Base-by-base conservation (phyloP, 2,329 filamentous ascomycete species). In the Ambrosiella beaveri region DNA sequence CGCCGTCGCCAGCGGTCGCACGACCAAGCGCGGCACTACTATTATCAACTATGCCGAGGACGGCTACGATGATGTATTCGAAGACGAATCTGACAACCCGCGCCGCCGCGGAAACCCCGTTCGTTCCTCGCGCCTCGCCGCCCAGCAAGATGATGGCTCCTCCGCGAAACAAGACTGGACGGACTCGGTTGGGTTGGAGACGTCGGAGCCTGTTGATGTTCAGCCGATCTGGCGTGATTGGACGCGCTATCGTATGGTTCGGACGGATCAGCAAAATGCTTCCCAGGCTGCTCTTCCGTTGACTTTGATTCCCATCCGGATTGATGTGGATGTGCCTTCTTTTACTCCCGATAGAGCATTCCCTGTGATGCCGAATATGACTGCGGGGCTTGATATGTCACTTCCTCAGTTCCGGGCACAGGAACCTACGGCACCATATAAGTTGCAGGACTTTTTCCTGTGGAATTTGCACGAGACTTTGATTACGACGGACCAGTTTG, bases 31-130 rank as follows among this genome's bases (percentile, higher is more conserved):
- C 70, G 93, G 93, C 59, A 97, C 93, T 1, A 93, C 88, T 39
- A 87, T 91, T 62, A 93, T 97, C 71, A 98, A 96, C 73, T 98
- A 98, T 68, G 91, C 93, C 27, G 93, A 98, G 68, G 91, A 97
- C 68, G 90, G 90, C 52, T 95, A 85, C 66, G 91, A 96, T 63
- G 89, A 91, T 65, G 70, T 80, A 59, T 70, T 80, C 59, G 79
- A 82, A 41, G 79, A 84, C 58, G 86, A 88, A 62, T 84, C 86
- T 54, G 85, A 88, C 62, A 85, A 88, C 58, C 76, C 80, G 61
- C 80, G 88, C 62, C 83, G 91, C 62, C 84, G 84, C 1, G 86
- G 87, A 11, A 94, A 89, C 0, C 89, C 90, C 4, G 69, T 96
- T 69, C 84, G 90, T 64, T 96, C 85, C 66, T 70, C 90, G 66